Conservation (phyloP, 306 rosid genomes). For the Canavalia gladiata region DNA sequence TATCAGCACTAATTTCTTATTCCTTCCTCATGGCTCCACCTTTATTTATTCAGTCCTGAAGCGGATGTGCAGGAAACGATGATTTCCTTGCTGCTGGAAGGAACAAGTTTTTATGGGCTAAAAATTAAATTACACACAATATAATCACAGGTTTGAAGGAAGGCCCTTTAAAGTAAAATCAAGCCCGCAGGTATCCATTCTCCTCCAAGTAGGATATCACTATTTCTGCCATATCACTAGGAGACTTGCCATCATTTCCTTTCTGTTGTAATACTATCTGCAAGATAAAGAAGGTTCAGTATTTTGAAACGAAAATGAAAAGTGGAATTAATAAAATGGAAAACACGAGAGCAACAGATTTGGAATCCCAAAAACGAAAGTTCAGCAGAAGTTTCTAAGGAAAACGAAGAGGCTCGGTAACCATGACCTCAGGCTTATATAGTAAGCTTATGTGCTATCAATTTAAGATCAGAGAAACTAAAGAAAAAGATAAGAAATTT, state of each 20-base stretch:
- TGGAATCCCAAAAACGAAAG: constrained; percentile 13
- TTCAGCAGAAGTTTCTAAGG: constrained; percentile 19
- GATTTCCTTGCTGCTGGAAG: constrained; percentile 67
- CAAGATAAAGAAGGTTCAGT: constrained; percentile 43
- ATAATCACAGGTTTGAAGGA: constrained; percentile 28
- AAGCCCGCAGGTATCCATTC: constrained; percentile 74
- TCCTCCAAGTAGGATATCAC: constrained; percentile 82
- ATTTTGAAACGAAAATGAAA: constrained; percentile 18
- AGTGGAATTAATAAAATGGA: neutral
- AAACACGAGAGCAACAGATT: constrained; percentile 7
- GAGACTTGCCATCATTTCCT: constrained; percentile 63
- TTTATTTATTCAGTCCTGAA: constrained; percentile 45
- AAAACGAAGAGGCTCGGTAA: neutral
- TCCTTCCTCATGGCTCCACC: constrained; percentile 47
- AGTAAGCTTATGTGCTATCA: constrained; percentile 19
- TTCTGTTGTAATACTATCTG: constrained; percentile 82
- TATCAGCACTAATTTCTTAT: constrained; percentile 33
- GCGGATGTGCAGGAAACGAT: constrained; percentile 69
- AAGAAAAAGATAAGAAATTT: constrained; percentile 20
- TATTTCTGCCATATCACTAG: constrained; percentile 69
- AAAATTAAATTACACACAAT: constrained; percentile 39
- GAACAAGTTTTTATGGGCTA: constrained; percentile 34
- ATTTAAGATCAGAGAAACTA: constrained; percentile 31
- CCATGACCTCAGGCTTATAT: constrained; percentile 13
- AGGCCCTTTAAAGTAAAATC: constrained; percentile 47